Base-by-base conservation (phyloP, 2,329 filamentous ascomycete genomes). In the Trichoderma polysporum region DNA sequence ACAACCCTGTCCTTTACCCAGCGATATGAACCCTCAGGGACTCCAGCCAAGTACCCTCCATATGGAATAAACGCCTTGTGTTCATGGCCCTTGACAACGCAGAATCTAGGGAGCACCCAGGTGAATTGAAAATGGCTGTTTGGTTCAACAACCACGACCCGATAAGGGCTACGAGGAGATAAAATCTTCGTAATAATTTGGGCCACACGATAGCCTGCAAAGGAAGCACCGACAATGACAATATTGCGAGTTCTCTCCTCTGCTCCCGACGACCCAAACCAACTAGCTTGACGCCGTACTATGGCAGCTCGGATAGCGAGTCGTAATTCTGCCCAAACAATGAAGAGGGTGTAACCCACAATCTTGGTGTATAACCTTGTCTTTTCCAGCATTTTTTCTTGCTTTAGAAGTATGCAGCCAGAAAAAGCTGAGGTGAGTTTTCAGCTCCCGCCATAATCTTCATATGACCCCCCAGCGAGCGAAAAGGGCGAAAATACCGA, bases 51-150 rank as follows among this genome's bases (percentile, higher is more conserved):
- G 47, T 81, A 78, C 4, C 76, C 76, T 0, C 79, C 80, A 68
- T 88, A 89, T 0, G 88, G 87, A 50, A 90, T 85, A 68, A 89
- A 89, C 0, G 85, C 85, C 71, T 85, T 85, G 66, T 85, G 75
- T 68, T 88, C 86, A 54, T 87, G 83, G 22, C 74, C 74, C n/a
- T 79, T 75, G 5, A 85, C 77, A 15, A 89, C 86, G 47, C 81
- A 84, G 72, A 85, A 88, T 4, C 87, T 81, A 0, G 88, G 87
- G 41, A 89, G 81, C 13, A 84, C 81, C 81, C 86, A 90, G 0
- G 85, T 84, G 71, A 85, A 88, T 69, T 89, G 83, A 73, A 89
- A 86, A 74, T 89, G 86, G 3, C 81, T 83, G 72, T 87, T 86
- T 53, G 83, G 84, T 74, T 90, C 87, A 31, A 90, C 73, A 3